These are phyloP conservation scores for Castanea mollissima DNA, from an alignment of 306 rosid genomes.

Conservation along the genomic window DNA sequence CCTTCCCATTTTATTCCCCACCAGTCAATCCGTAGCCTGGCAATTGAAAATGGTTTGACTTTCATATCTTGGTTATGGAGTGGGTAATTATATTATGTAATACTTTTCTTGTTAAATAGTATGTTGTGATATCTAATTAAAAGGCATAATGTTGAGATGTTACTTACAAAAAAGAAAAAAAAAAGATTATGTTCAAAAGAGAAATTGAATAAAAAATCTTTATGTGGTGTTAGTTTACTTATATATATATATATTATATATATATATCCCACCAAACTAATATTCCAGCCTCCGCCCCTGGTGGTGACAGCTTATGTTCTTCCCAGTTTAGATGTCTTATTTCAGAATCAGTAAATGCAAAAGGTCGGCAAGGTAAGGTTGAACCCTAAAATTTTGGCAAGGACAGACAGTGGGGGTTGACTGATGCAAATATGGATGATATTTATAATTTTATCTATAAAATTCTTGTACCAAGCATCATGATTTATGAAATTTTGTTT, in stretches of 20 bases:
- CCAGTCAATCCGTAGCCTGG: not conserved
- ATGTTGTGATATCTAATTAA: not conserved
- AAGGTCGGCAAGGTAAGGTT: not conserved
- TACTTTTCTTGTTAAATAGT: not conserved
- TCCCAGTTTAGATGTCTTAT: not conserved
- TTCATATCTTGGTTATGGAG: not conserved
- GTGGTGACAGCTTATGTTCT: not conserved
- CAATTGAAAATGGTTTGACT: not conserved
- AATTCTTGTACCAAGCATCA: constrained; percentile 3
- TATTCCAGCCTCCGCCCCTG: no score
- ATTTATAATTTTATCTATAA: not conserved
- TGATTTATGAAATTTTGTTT: no score
- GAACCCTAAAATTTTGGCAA: not conserved
- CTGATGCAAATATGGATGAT: not conserved
- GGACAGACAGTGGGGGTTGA: not conserved
- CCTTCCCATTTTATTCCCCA: not conserved
- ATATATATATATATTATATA: no score
- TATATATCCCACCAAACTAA: no score
- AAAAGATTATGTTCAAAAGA: no score
- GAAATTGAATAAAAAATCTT: no score
- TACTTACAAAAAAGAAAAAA: no score
- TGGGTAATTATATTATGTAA: not conserved
- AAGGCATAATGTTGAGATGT: no score
- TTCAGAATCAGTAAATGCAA: not conserved
- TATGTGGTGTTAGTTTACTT: no score